Conservation (phyloP, 169 alveolate species). For the Plasmodium malariae region DNA sequence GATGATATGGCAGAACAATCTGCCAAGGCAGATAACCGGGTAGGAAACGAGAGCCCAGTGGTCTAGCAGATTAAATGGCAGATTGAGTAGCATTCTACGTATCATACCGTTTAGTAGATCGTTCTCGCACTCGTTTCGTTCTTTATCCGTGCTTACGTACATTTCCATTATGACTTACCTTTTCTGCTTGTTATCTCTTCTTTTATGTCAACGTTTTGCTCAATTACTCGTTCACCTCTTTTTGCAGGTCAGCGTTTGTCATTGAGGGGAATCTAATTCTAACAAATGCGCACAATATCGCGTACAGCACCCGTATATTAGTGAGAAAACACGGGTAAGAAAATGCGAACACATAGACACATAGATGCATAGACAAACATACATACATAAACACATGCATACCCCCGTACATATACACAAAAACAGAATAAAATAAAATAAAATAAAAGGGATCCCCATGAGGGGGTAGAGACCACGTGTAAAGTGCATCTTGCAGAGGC, state of each 20-base stretch:
- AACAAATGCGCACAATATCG: slow-evolving; percentile 91
- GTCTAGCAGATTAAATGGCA: too few species aligned
- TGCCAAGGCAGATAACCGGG: slow-evolving; percentile 87
- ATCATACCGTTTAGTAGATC: too few species aligned
- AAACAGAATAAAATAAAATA: not conserved
- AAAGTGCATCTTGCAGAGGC: too few species aligned
- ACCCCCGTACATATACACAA: not conserved
- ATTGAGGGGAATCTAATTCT: slow-evolving; percentile 82
- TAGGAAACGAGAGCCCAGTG: slow-evolving; percentile 29
- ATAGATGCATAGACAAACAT: not conserved
- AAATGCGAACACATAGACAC: not conserved
- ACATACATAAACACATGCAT: not conserved
- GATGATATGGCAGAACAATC: slow-evolving; percentile 89
- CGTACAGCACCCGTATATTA: slow-evolving; percentile 87
- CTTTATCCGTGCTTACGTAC: too few species aligned
- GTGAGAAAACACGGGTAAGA: slow-evolving; percentile 88
- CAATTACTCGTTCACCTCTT: too few species aligned
- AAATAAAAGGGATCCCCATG: not conserved
- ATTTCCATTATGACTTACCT: too few species aligned
- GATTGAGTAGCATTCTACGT: too few species aligned
- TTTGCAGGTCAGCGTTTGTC: slow-evolving; percentile 87
- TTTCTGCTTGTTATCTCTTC: too few species aligned
- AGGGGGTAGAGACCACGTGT: too few species aligned
- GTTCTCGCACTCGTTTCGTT: too few species aligned
- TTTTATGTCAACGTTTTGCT: too few species aligned